phyloP scores from a whole-genome alignment of 2,329 filamentous ascomycete genomes.

The Neonectria coccinea region DNA sequence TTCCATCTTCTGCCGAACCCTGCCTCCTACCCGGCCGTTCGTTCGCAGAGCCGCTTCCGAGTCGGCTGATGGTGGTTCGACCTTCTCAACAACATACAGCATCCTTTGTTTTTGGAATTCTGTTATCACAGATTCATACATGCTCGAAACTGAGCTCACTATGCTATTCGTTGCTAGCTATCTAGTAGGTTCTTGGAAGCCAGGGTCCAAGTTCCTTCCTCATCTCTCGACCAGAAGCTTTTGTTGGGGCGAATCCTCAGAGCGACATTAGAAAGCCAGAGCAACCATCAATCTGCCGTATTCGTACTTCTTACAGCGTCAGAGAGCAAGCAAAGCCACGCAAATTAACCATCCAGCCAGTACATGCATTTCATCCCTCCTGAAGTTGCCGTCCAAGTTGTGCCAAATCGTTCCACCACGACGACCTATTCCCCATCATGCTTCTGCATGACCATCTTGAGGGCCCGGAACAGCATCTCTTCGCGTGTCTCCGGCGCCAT shows the following conservation, averaged over 20 bases:
- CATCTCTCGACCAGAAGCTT: slow-evolving; percentile 13
- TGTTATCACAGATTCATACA: not conserved
- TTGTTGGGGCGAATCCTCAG: slow-evolving; percentile 17
- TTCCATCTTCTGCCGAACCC: slow-evolving; percentile 27
- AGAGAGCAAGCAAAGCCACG: not conserved
- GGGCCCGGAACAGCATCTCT: too few species aligned
- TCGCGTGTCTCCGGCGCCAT: too few species aligned
- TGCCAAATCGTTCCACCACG: too few species aligned
- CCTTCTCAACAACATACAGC: slow-evolving; percentile 22
- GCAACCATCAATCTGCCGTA: not conserved
- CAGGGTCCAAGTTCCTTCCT: not conserved
- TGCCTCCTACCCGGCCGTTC: slow-evolving; percentile 3
- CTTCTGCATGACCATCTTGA: too few species aligned
- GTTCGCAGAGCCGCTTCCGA: slow-evolving; percentile 28
- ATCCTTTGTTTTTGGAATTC: not conserved
- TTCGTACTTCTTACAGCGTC: not conserved
- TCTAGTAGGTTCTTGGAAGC: not conserved
- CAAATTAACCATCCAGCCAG: too few species aligned
- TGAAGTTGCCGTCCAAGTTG: too few species aligned
- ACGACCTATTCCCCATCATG: too few species aligned
- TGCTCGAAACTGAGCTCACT: not conserved
- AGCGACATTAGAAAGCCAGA: slow-evolving; percentile 10
- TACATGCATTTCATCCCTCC: too few species aligned
- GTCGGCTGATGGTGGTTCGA: slow-evolving; percentile 46
- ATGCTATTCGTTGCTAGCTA: not conserved